A percentile compares a stretch with the other conserved stretches of the same genome.
These are phyloP conservation scores for Fusarium chuoi DNA, from an alignment of 2,329 filamentous ascomycete genomes.

Conservation along the genomic window DNA sequence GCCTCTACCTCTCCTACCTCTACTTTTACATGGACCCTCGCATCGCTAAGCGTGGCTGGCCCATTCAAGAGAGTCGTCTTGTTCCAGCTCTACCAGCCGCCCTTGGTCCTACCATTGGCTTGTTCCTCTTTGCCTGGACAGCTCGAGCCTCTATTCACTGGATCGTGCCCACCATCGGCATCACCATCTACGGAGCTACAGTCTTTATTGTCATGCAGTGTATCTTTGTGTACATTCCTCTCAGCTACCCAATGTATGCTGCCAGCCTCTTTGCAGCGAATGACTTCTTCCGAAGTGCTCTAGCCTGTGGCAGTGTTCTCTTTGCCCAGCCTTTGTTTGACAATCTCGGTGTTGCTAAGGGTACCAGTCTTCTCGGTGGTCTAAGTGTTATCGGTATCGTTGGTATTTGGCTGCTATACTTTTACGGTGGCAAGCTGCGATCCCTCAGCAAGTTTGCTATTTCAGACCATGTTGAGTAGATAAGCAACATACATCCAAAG, in stretches of 20 bases:
- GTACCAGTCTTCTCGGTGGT: slow-evolving; percentile 66
- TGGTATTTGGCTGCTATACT: slow-evolving; percentile 70
- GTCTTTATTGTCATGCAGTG: slow-evolving; percentile 68
- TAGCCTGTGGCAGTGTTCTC: slow-evolving; percentile 69
- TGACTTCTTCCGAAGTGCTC: slow-evolving; percentile 66
- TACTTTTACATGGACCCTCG: slow-evolving; percentile 62
- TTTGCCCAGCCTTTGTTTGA: slow-evolving; percentile 69
- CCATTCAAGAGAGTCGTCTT: slow-evolving; percentile 64
- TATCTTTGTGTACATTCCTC: slow-evolving; percentile 69
- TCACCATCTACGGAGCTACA: slow-evolving; percentile 62
- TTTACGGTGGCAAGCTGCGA: slow-evolving; percentile 64
- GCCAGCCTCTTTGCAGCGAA: slow-evolving; percentile 70
- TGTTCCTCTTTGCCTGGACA: slow-evolving; percentile 71
- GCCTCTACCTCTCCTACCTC: slow-evolving; percentile 62
- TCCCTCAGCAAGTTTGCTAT: slow-evolving; percentile 67
- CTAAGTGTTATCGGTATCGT: slow-evolving; percentile 63
- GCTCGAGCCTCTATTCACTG: slow-evolving; percentile 62
- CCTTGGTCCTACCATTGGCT: slow-evolving; percentile 65
- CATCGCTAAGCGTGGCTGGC: slow-evolving; percentile 60
- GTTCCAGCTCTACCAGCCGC: slow-evolving; percentile 64
- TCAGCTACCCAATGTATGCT: slow-evolving; percentile 66
- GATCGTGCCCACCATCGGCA: slow-evolving; percentile 67
- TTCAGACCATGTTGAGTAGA: slow-evolving; percentile 40
- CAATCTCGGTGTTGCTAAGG: slow-evolving; percentile 68
- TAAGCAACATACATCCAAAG: no score